These are phyloP conservation scores for Meredithiella fracta DNA, from an alignment of 2,329 filamentous ascomycete genomes.

Conservation along the genomic window DNA sequence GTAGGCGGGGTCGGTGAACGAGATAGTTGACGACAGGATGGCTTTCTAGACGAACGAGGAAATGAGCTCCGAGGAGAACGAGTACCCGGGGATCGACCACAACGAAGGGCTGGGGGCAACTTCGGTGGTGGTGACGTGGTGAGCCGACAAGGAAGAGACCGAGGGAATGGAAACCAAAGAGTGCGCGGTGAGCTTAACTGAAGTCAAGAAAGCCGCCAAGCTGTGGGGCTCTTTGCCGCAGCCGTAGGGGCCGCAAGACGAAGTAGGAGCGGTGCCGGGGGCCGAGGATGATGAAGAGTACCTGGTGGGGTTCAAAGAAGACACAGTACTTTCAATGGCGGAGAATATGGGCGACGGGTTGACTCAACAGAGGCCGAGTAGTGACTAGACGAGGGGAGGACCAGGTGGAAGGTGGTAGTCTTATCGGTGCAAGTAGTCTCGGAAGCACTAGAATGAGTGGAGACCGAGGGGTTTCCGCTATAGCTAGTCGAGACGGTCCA, in stretches of 20 bases:
- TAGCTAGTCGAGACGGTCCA: not conserved
- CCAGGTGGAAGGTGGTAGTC: not conserved
- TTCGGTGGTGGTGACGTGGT: not conserved
- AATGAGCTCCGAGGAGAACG: not conserved
- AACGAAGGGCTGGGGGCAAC: not conserved
- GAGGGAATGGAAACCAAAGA: not conserved
- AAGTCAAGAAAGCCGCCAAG: not conserved
- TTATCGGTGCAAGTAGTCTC: conserved; percentile 7
- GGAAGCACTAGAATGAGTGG: not conserved
- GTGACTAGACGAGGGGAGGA: not conserved
- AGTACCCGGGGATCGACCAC: conserved; percentile 1
- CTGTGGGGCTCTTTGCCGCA: not conserved
- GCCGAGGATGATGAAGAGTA: not conserved
- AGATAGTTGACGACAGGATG: not conserved
- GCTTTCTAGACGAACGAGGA: not conserved
- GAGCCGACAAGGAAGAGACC: not conserved
- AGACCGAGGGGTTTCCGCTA: not conserved
- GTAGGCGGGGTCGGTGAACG: not conserved
- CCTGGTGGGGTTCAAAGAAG: conserved; percentile 2
- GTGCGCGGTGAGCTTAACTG: not conserved
- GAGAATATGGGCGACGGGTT: conserved; percentile 11
- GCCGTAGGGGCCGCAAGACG: conserved; percentile 2
- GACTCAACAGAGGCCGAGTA: not conserved
- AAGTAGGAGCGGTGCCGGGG: not conserved
- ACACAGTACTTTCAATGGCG: conserved; percentile 9